Conservation (phyloP, 2,329 filamentous ascomycete species). For the Colletotrichum phormii region DNA sequence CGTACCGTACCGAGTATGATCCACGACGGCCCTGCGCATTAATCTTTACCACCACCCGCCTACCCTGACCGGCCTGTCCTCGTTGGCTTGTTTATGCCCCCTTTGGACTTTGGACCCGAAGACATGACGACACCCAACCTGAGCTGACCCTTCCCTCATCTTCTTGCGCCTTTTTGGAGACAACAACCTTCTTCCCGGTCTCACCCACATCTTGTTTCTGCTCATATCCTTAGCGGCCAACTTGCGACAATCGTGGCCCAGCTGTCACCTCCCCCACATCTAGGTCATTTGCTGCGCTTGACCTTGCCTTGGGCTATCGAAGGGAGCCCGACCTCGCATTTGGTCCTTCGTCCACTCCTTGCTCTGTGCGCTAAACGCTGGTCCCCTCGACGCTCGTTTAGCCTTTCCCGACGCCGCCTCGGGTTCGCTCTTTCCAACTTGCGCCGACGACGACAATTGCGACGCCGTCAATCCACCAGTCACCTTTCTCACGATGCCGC, state of each 20-base stretch:
- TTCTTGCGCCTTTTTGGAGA: conserved; percentile 16
- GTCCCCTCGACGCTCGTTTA: conserved; percentile 30
- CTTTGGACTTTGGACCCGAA: conserved; percentile 27
- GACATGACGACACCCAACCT: conserved; percentile 34
- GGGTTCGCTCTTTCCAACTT: conserved; percentile 12
- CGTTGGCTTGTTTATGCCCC: conserved; percentile 10
- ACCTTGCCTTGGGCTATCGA: conserved; percentile 33
- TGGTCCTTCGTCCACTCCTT: conserved; percentile 29
- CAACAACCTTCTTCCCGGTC: conserved; percentile 19
- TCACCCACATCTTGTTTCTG: conserved; percentile 5
- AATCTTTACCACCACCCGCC: background rate
- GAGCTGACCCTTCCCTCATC: conserved; percentile 27
- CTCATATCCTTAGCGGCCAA: conserved; percentile 1
- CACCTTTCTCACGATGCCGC: conserved; percentile 48
- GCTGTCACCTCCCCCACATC: conserved; percentile 7
- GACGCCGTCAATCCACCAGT: background rate
- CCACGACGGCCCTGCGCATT: conserved; percentile 6
- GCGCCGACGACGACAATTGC: conserved; percentile 21
- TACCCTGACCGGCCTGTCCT: background rate
- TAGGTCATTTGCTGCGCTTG: conserved; percentile 3
- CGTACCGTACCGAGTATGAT: background rate
- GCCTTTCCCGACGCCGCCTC: conserved; percentile 19
- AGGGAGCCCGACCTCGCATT: conserved; percentile 29
- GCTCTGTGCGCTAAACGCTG: conserved; percentile 33
- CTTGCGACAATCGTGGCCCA: conserved; percentile 5